These are phyloP conservation scores for Petunia hybrid DNA, from an alignment of 305 asterid genomes.

Conservation along the genomic window DNA sequence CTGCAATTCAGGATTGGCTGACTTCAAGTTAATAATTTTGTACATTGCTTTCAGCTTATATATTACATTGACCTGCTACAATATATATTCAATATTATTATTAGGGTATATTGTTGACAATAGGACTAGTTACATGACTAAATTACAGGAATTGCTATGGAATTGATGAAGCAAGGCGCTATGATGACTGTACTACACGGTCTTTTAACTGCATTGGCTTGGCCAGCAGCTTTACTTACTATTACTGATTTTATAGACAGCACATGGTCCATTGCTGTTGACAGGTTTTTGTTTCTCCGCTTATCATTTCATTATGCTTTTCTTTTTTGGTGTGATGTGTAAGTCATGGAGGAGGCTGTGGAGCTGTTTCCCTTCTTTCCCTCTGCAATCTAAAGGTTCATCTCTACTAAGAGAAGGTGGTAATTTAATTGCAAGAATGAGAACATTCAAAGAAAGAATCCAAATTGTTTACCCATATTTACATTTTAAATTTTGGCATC, in stretches of 20 bases:
- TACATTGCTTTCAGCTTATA: conserved; percentile 35
- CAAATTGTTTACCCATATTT: background rate
- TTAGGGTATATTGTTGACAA: conserved; percentile 28
- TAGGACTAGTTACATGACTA: conserved; percentile 34
- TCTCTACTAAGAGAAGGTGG: background rate
- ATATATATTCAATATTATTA: background rate
- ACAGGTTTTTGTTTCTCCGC: conserved; percentile 61
- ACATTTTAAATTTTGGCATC: background rate
- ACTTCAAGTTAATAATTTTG: conserved; percentile 73
- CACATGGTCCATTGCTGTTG: conserved; percentile 89
- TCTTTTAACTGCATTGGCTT: conserved; percentile 84
- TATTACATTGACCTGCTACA: conserved; percentile 22
- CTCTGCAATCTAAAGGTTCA: conserved; percentile 5
- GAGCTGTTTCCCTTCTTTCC: conserved; percentile 1
- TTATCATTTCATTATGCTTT: background rate
- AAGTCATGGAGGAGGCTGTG: background rate
- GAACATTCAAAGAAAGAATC: conserved; percentile 4
- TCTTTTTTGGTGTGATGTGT: conserved; percentile 23
- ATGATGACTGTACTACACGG: conserved; percentile 87
- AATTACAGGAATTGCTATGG: conserved; percentile 67
- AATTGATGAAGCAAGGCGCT: conserved; percentile 93
- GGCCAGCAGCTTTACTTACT: conserved; percentile 83
- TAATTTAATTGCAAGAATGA: background rate
- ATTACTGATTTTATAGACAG: conserved; percentile 87
- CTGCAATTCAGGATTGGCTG: conserved; percentile 98